phyloP scores from a whole-genome alignment of 345 rosid genomes.

The Sapria himalayana region DNA sequence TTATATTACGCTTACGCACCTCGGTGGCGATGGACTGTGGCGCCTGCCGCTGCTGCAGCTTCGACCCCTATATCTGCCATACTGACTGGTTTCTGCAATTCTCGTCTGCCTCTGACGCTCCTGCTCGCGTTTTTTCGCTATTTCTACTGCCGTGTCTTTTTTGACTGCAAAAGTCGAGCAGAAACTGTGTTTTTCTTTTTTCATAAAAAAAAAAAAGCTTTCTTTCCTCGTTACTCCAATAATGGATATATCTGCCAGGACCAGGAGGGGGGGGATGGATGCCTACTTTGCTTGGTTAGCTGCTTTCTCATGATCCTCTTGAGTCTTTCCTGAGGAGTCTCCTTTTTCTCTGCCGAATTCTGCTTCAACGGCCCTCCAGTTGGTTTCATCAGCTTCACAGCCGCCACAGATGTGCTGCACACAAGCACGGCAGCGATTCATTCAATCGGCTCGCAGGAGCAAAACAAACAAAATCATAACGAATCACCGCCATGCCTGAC shows the following conservation, averaged over 20 bases:
- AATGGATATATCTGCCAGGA: constrained; percentile 2
- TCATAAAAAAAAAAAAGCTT: not conserved
- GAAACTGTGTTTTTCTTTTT: no score
- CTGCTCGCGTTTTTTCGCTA: constrained; percentile 82
- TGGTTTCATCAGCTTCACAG: constrained; percentile 63
- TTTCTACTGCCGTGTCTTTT: constrained; percentile 85
- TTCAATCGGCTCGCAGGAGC: not conserved
- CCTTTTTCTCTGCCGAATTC: constrained; percentile 48
- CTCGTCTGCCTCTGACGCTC: constrained; percentile 81
- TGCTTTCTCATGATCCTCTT: constrained; percentile 94
- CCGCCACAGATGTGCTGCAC: constrained; percentile 45
- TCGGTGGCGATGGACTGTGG: constrained; percentile 65
- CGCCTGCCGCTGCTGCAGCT: constrained; percentile 69
- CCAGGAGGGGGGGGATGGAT: no score
- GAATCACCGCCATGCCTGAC: constrained; percentile 25
- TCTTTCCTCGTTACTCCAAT: no score
- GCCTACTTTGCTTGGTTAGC: constrained; percentile 83
- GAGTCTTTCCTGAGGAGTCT: constrained; percentile 94
- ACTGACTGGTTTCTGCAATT: constrained; percentile 71
- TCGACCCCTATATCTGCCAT: constrained; percentile 37
- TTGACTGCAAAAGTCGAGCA: constrained; percentile 35
- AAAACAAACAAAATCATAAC: not conserved
- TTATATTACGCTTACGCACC: no score
- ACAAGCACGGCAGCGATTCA: constrained; percentile 1
- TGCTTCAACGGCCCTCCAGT: constrained; percentile 41